Conservation (phyloP, 2,329 filamentous ascomycete genomes). For the Xylaria hypoxylon region DNA sequence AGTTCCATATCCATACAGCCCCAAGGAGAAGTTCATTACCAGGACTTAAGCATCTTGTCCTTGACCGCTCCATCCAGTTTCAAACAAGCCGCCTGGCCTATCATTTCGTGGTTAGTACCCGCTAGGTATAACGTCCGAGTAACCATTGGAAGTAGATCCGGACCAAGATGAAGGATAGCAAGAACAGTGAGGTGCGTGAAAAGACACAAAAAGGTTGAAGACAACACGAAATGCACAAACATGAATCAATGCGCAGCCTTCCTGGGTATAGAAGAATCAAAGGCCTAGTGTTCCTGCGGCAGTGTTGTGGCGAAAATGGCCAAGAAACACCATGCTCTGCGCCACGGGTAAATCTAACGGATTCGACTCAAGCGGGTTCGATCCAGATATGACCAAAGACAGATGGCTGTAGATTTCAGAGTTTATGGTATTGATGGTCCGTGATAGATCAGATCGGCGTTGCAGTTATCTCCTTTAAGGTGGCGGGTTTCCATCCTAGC, state of each 20-base stretch:
- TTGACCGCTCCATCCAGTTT: not conserved
- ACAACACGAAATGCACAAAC: conserved; percentile 29
- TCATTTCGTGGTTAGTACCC: conserved; percentile 25
- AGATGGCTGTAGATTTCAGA: not conserved
- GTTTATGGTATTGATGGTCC: not conserved
- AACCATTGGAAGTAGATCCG: conserved; percentile 12
- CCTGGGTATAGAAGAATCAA: conserved; percentile 1
- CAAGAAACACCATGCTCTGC: not conserved
- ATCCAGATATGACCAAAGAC: conserved; percentile 2
- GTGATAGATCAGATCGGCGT: not conserved
- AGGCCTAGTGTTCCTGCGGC: conserved; percentile 7
- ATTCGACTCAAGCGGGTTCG: conserved; percentile 4
- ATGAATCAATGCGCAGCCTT: conserved; percentile 19
- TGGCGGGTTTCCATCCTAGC: conserved; percentile 14
- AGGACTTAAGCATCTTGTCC: not conserved
- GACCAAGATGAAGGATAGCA: conserved; percentile 4
- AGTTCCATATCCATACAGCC: not conserved
- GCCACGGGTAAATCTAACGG: not conserved
- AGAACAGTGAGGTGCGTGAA: conserved; percentile 1
- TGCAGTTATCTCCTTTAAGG: not conserved
- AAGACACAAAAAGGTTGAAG: not conserved
- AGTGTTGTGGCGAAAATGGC: conserved; percentile 3
- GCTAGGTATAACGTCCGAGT: conserved; percentile 11
- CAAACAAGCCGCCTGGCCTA: conserved; percentile 11
- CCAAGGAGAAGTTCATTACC: not conserved